These are phyloP conservation scores for Volvariella surrecta DNA, from an alignment of 1,284 basidiomycete genomes.

Conservation along the genomic window DNA sequence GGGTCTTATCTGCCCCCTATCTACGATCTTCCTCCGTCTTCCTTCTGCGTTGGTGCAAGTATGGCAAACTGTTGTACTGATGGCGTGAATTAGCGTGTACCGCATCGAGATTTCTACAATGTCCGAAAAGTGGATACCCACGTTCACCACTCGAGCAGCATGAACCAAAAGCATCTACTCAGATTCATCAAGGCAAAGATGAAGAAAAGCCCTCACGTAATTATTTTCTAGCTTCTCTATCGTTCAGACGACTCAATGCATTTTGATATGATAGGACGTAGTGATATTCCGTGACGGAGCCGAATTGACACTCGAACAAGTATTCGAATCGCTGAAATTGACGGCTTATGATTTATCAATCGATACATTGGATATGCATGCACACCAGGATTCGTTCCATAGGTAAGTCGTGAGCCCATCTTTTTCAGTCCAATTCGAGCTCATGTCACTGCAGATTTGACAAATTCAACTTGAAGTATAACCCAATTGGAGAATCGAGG, in stretches of 20 bases:
- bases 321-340: conserved; percentile 92
- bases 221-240: neutral
- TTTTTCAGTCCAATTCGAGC: too few relatives aligned
- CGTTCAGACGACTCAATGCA: neutral
- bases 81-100: conserved; percentile 15
- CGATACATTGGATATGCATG: conserved; percentile 99
- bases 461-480: conserved; percentile 91
- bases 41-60: too few relatives aligned
- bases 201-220: conserved; percentile 71
- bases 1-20: neutral
- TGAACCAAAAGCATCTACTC: conserved; percentile 99
- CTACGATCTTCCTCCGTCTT: too few relatives aligned
- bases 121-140: conserved; percentile 98
- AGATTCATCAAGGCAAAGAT: conserved; percentile 99
- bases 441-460: conserved; percentile 79
- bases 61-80: too few relatives aligned
- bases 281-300: conserved; percentile 94
- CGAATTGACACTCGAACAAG: conserved; percentile 85
- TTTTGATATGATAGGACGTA: conserved; percentile 56
- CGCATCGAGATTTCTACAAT: conserved; percentile 92
- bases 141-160: conserved; percentile 96
- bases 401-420: conserved; percentile 25
- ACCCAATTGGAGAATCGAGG: conserved; percentile 91
- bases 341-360: conserved; percentile 98
- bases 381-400: conserved; percentile 96